A percentile compares a stretch with the other conserved stretches of the same genome.
These are phyloP conservation scores for Blastocladiella emersonii DNA, from an alignment of 371 early-diverging fungal species.

Conservation along the genomic window DNA sequence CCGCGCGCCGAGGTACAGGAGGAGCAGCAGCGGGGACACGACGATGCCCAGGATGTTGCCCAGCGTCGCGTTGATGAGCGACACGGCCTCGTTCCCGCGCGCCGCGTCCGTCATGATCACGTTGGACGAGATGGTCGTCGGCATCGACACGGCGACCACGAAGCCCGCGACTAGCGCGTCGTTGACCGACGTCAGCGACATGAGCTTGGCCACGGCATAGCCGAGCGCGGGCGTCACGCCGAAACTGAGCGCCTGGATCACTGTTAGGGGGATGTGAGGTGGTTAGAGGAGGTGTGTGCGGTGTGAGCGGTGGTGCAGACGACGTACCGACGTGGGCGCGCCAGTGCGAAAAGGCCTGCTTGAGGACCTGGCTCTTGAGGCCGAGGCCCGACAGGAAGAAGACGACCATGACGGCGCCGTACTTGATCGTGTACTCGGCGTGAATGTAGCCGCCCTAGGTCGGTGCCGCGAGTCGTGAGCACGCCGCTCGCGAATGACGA, in stretches of 20 bases:
- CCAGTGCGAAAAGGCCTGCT: constrained; percentile 39
- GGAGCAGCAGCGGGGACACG: constrained; percentile 51
- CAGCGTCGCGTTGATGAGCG: constrained; percentile 52
- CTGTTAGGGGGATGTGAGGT: constrained; percentile 4
- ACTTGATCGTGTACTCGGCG: constrained; percentile 51
- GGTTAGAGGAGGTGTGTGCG: too few relatives aligned
- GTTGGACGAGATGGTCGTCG: constrained; percentile 64
- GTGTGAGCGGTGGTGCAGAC: background rate
- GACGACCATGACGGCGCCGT: constrained; percentile 49
- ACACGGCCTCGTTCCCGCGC: constrained; percentile 49
- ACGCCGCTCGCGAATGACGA: too few relatives aligned
- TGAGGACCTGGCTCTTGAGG: constrained; percentile 44
- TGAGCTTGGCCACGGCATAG: constrained; percentile 37
- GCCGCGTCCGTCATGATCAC: constrained; percentile 65
- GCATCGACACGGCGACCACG: constrained; percentile 50
- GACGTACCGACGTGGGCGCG: constrained; percentile 36
- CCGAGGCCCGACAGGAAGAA: constrained; percentile 58
- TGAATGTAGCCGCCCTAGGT: constrained; percentile 36
- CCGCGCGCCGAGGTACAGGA: constrained; percentile 24
- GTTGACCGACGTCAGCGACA: constrained; percentile 33
- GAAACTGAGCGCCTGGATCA: constrained; percentile 46
- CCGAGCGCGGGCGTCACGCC: constrained; percentile 48
- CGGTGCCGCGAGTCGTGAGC: too few relatives aligned
- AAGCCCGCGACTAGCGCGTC: constrained; percentile 45
- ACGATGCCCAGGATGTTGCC: constrained; percentile 61